phyloP scores from a whole-genome alignment of 805 yeast genomes.

The Clavispora santaluciae region DNA sequence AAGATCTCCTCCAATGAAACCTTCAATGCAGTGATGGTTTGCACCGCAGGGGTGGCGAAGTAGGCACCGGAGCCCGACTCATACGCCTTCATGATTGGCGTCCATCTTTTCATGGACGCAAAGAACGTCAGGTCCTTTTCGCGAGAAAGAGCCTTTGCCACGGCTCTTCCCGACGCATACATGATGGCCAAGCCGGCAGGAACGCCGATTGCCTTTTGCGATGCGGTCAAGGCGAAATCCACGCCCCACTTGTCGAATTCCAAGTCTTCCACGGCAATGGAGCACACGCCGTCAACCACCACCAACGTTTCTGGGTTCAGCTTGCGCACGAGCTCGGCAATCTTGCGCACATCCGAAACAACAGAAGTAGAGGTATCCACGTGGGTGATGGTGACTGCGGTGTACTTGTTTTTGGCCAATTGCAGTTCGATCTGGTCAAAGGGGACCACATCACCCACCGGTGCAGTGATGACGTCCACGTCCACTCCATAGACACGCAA shows the following conservation, averaged over 20 bases:
- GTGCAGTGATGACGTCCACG: constrained; percentile 70
- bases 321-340: constrained; percentile 56
- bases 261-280: constrained; percentile 82
- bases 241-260: constrained; percentile 87
- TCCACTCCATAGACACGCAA: constrained; percentile 68
- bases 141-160: constrained; percentile 51
- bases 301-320: constrained; percentile 76
- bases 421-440: constrained; percentile 50
- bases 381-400: constrained; percentile 81
- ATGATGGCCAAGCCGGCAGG: constrained; percentile 89
- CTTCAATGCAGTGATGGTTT: constrained; percentile 74
- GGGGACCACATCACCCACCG: constrained; percentile 68
- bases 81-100: constrained; percentile 81
- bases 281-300: constrained; percentile 92
- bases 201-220: constrained; percentile 93
- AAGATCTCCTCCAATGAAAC: constrained; percentile 72
- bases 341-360: constrained; percentile 59
- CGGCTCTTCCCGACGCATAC: constrained; percentile 70
- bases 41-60: constrained; percentile 97
- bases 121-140: constrained; percentile 51
- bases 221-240: constrained; percentile 85
- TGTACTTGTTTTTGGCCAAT: constrained; percentile 49
- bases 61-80: constrained; percentile 77
- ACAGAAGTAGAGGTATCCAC: constrained; percentile 98
- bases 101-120: constrained; percentile 77